Conservation (phyloP, 1,139 yeast species). For the Pichia sp. region DNA sequence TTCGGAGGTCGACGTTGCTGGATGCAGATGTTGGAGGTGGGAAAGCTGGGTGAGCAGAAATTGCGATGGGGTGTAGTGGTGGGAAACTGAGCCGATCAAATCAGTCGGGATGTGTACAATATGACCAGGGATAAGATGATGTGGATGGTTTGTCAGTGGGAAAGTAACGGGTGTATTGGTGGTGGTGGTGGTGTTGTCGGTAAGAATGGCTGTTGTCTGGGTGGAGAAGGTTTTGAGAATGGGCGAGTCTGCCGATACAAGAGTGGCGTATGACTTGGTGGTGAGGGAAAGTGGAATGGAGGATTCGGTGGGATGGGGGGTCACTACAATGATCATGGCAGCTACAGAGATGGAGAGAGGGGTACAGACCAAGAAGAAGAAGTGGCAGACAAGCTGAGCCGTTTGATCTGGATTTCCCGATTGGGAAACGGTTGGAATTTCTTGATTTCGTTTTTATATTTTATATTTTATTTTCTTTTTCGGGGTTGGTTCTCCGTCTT, state of each 20-base stretch:
- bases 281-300: neutral
- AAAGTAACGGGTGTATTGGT: neutral
- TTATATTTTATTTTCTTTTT: no score
- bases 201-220: neutral
- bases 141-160: neutral
- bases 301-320: neutral
- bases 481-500: no score
- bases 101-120: neutral
- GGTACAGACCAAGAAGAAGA: no score
- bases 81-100: neutral
- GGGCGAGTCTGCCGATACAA: neutral
- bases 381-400: no score
- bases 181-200: neutral
- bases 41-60: neutral
- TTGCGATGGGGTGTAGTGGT: neutral
- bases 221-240: neutral
- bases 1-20: neutral
- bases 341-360: no score
- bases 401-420: no score
- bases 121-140: constrained; percentile 6
- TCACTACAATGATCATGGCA: neutral
- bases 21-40: neutral
- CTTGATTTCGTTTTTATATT: no score
- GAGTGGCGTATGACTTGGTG: neutral
- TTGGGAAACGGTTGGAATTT: no score